Percentiles rank a stretch among this genome's conserved stretches.
phyloP scores from a whole-genome alignment of 768 basidiomycete genomes.

The Coprinopsis sp. region DNA sequence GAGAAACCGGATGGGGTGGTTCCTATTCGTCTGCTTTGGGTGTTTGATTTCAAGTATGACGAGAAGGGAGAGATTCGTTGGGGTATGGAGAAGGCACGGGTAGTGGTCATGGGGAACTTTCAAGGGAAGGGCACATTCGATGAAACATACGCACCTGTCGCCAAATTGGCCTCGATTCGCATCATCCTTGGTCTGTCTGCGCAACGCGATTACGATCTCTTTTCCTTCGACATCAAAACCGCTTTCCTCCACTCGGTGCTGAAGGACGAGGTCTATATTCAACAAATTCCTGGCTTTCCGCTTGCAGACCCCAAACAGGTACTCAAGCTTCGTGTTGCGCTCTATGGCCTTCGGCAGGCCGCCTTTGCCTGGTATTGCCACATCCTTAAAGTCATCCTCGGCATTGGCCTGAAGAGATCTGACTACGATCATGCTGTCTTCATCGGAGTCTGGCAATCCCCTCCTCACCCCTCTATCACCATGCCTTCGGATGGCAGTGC shows the following conservation, averaged over 20 bases:
- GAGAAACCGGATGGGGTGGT: neutral
- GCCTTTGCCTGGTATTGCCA: slow-evolving; percentile 3
- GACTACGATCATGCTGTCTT: slow-evolving; percentile 9
- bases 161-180: no score
- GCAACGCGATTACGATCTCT: slow-evolving; percentile 10
- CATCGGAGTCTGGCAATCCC: neutral
- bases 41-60: slow-evolving; percentile 1
- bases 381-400: neutral
- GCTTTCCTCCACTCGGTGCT: slow-evolving; percentile 20
- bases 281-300: slow-evolving; percentile 4
- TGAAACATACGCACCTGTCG: slow-evolving; percentile 28
- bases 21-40: neutral
- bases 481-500: slow-evolving; percentile 6
- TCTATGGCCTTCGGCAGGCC: slow-evolving; percentile 3
- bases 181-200: slow-evolving; percentile 20
- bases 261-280: no score
- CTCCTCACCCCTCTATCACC: slow-evolving; percentile 7
- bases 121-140: slow-evolving; percentile 34
- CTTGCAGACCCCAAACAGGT: neutral
- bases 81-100: slow-evolving; percentile 16
- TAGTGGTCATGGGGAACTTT: slow-evolving; percentile 36
- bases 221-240: slow-evolving; percentile 14
- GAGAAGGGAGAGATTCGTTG: neutral
- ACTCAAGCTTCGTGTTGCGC: neutral
- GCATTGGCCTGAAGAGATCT: slow-evolving; percentile 3